These are phyloP conservation scores for Wickerhamiella slavikovae DNA, from an alignment of 805 yeast genomes.

Conservation along the genomic window DNA sequence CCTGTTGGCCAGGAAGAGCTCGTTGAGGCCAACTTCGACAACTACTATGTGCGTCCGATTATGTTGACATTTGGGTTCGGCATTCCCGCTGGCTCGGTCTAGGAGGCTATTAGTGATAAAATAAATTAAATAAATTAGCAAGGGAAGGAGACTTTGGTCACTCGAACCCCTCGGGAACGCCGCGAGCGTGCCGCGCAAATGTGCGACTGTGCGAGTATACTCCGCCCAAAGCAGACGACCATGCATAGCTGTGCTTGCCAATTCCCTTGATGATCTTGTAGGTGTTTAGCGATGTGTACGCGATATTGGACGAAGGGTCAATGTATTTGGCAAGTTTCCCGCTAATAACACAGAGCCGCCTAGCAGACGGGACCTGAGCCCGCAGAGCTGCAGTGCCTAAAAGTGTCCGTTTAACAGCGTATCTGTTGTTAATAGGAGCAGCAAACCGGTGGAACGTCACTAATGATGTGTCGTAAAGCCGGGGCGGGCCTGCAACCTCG, in stretches of 20 bases:
- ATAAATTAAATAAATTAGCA: constrained; percentile 1
- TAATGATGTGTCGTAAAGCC: constrained; percentile 29
- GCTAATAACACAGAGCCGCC: constrained; percentile 46
- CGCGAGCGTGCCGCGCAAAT: constrained; percentile 42
- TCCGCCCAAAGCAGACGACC: constrained; percentile 29
- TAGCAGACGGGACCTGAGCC: constrained; percentile 21
- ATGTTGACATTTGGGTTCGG: constrained; percentile 91
- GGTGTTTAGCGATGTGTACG: constrained; percentile 70
- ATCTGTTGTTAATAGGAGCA: constrained; percentile 8
- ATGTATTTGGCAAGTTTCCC: constrained; percentile 65
- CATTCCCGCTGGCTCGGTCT: constrained; percentile 13
- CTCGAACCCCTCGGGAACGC: constrained; percentile 69
- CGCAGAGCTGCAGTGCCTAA: constrained; percentile 26
- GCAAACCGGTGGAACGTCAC: constrained; percentile 33
- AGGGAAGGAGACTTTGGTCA: neutral
- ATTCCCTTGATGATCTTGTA: constrained; percentile 38
- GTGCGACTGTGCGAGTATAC: constrained; percentile 24
- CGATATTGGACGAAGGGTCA: constrained; percentile 76
- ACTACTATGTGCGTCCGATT: constrained; percentile 73
- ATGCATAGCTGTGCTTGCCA: constrained; percentile 28
- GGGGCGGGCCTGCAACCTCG: constrained; percentile 41
- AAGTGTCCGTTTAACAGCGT: constrained; percentile 20
- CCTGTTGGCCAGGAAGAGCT: constrained; percentile 91
- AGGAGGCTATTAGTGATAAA: no score
- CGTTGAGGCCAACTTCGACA: constrained; percentile 67